Base-by-base conservation (phyloP, 2,329 filamentous ascomycete species). In the Alternaria burnsii region DNA sequence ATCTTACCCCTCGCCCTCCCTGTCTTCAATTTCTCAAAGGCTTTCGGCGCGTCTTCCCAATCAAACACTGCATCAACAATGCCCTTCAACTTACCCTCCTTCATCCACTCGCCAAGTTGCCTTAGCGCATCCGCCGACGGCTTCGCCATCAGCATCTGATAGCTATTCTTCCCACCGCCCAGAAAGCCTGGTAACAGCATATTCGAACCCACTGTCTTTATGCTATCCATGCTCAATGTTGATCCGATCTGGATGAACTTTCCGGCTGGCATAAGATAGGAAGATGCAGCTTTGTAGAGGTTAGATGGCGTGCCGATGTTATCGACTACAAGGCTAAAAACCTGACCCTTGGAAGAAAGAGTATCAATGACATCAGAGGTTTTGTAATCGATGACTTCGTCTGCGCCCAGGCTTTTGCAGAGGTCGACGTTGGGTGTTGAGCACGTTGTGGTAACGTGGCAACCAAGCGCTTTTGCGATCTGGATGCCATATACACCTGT, bases 361-460 rank as follows among this genome's bases (percentile, higher is more conserved):
- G 71, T 73, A 24, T 79, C 76, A 5, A 82, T 68, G 2, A 89
- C 74, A 70, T 88, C 77, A 30, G 77, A 72, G 0, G 77, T 75
- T 18, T 82, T 84, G 71, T 90, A 90, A 68, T 90, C 86, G 47
- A 90, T 80, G 30, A 89, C 83, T 59, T 87, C 85, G 65, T 90
- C 87, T 7, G 89, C 89, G 1, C 89, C 89, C 1, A 91, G 75
- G 3, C 77, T 76, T 61, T 82, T 82, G 70, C 86, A 88, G 2
- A 90, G 73, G 44, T 85, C 82, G 0, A 83, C 79, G 71, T 90
- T 91, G 6, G 73, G 73, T 0, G 78, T 81, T 10, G 87, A 90
- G 69, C 88, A 91, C 5, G 82, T 83, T 2, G 82, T 81, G 2
- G 84, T 86, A 32, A 91, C 88, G 62, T 84, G 78, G 65, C 85